phyloP scores from a whole-genome alignment of 176 grass and related monocot genomes.

The Musa schizocarpa region DNA sequence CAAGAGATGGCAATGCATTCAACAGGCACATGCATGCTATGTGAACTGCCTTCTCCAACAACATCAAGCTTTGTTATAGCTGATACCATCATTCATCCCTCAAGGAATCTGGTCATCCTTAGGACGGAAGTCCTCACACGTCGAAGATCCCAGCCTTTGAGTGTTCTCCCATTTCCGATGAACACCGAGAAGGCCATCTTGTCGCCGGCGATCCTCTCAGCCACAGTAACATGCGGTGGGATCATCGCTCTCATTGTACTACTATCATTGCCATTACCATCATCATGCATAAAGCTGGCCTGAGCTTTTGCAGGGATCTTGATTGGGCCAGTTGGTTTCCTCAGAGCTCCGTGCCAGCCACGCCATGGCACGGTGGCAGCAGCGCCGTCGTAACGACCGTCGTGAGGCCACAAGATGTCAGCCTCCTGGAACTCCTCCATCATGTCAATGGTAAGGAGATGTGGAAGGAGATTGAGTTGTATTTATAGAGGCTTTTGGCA shows the following conservation, averaged over 20 bases:
- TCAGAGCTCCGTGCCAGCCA: background rate
- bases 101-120: conserved; percentile 62
- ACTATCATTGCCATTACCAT: conserved; percentile 2
- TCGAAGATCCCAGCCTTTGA: conserved; percentile 58
- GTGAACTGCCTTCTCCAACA: no score
- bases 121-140: conserved; percentile 45
- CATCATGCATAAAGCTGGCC: background rate
- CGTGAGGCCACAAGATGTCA: conserved; percentile 35
- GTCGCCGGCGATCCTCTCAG: background rate
- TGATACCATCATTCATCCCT: conserved; percentile 28
- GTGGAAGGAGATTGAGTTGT: background rate
- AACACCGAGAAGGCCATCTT: conserved; percentile 50
- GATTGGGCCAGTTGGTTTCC: background rate
- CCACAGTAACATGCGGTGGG: background rate
- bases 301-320: background rate
- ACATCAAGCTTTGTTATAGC: no score
- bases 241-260: background rate
- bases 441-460: background rate
- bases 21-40: no score
- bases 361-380: background rate
- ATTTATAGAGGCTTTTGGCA: no score
- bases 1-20: no score
- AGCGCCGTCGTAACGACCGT: background rate
- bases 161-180: conserved; percentile 59
- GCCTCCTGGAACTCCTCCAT: conserved; percentile 40